phyloP scores from a whole-genome alignment of 331 rosid genomes.

The Arachis monticola region DNA sequence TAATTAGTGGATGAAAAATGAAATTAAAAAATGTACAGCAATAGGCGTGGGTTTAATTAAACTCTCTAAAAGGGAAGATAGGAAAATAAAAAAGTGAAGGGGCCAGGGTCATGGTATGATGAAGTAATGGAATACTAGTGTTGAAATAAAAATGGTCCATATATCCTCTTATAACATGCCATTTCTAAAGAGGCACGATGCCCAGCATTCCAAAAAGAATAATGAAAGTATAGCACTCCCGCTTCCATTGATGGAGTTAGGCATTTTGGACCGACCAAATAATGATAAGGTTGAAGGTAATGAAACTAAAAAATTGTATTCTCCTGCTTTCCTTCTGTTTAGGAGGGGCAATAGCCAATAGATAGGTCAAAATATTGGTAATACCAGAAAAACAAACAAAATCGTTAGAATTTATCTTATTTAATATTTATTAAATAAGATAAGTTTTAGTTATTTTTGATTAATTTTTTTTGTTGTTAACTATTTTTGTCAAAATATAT shows the following conservation, averaged over 20 bases:
- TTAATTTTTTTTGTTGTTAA: too few relatives aligned
- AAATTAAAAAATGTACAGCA: neutral
- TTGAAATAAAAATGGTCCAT: neutral
- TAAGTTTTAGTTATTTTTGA: too few relatives aligned
- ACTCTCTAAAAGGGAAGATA: neutral
- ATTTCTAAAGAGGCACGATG: neutral
- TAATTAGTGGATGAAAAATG: neutral
- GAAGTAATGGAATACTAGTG: neutral
- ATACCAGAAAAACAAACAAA: too few relatives aligned
- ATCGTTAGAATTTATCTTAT: too few relatives aligned
- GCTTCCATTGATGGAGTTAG: slow-evolving; percentile 37
- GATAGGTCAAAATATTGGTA: too few relatives aligned
- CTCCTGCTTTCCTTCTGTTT: neutral
- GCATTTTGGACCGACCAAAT: slow-evolving; percentile 49
- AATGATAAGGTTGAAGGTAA: slow-evolving; percentile 34
- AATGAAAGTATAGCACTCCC: slow-evolving; percentile 48
- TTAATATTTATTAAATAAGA: too few relatives aligned
- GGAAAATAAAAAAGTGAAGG: neutral
- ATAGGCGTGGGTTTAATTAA: slow-evolving; percentile 10
- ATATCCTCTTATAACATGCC: neutral
- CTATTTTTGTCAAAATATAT: too few relatives aligned
- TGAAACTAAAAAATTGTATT: neutral
- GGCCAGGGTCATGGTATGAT: neutral
- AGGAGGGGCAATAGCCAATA: too few relatives aligned
- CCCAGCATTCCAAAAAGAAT: slow-evolving; percentile 43